Conservation (phyloP, 352 stramenopile genomes). For the Pythium grandisporangium region DNA sequence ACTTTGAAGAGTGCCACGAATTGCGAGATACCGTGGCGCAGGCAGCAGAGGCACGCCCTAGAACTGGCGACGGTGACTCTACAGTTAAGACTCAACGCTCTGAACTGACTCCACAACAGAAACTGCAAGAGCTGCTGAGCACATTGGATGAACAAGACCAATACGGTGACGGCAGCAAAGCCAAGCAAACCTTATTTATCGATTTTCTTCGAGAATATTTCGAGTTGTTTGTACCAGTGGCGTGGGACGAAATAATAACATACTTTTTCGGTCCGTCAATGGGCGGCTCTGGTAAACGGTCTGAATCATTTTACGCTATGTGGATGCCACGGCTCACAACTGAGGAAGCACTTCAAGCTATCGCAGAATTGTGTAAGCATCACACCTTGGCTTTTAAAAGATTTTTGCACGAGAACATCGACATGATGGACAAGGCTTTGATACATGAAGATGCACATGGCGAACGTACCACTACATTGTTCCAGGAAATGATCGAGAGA, state of each 20-base stretch:
- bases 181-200: constrained; percentile 27
- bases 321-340: constrained; percentile 19
- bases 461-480: constrained; percentile 14
- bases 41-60: constrained; percentile 3
- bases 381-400: constrained; percentile 22
- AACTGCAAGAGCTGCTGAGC: constrained; percentile 19
- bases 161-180: no score
- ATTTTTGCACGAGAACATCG: constrained; percentile 37
- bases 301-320: constrained; percentile 25
- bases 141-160: constrained; percentile 17
- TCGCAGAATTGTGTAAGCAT: constrained; percentile 17
- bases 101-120: constrained; percentile 14
- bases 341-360: constrained; percentile 13
- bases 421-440: constrained; percentile 41
- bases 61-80: no score
- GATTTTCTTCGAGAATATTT: constrained; percentile 25
- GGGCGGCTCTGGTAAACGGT: no score
- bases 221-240: constrained; percentile 13
- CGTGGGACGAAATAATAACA: constrained; percentile 25
- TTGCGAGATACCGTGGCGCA: constrained; percentile 11
- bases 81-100: no score
- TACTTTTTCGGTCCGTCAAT: no score
- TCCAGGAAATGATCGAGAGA: constrained; percentile 54
- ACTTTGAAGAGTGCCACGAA: constrained; percentile 34
- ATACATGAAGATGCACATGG: constrained; percentile 8